These are phyloP conservation scores for Penicillium glabrum DNA, from an alignment of 2,329 filamentous ascomycete species.

Conservation along the genomic window DNA sequence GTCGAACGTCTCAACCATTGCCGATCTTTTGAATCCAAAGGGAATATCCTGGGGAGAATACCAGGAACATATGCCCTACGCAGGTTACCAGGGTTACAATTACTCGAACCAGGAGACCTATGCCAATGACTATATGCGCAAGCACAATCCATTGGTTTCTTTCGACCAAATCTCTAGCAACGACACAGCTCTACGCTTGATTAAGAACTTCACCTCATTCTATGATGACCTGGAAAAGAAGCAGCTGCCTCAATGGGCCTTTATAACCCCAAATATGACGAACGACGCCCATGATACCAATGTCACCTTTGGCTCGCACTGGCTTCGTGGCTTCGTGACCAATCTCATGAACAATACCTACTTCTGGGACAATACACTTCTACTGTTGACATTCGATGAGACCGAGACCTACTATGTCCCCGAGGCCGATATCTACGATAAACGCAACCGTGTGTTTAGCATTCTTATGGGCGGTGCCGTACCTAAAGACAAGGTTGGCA, in stretches of 20 bases:
- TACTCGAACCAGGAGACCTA: constrained; percentile 66
- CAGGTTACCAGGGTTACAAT: constrained; percentile 66
- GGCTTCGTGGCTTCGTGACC: constrained; percentile 67
- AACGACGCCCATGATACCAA: constrained; percentile 74
- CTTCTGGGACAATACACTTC: constrained; percentile 74
- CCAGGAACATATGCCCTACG: constrained; percentile 75
- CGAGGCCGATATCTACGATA: constrained; percentile 69
- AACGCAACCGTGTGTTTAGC: constrained; percentile 67
- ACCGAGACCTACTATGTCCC: neutral
- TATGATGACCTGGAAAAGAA: constrained; percentile 63
- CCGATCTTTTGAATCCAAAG: constrained; percentile 66
- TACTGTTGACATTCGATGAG: constrained; percentile 72
- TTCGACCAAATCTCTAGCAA: constrained; percentile 64
- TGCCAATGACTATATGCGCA: constrained; percentile 76
- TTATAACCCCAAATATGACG: constrained; percentile 54
- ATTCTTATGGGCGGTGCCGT: constrained; percentile 76
- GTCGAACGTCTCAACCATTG: constrained; percentile 64
- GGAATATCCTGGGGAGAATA: constrained; percentile 70
- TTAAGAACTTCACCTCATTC: constrained; percentile 74
- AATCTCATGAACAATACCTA: constrained; percentile 67
- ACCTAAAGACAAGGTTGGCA: constrained; percentile 62
- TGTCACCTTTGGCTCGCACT: constrained; percentile 67
- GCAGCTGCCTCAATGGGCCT: constrained; percentile 68
- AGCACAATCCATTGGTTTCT: constrained; percentile 70
- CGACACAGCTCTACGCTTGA: constrained; percentile 61